Base-by-base conservation (phyloP, 768 basidiomycete genomes). In the Mycena venus region DNA sequence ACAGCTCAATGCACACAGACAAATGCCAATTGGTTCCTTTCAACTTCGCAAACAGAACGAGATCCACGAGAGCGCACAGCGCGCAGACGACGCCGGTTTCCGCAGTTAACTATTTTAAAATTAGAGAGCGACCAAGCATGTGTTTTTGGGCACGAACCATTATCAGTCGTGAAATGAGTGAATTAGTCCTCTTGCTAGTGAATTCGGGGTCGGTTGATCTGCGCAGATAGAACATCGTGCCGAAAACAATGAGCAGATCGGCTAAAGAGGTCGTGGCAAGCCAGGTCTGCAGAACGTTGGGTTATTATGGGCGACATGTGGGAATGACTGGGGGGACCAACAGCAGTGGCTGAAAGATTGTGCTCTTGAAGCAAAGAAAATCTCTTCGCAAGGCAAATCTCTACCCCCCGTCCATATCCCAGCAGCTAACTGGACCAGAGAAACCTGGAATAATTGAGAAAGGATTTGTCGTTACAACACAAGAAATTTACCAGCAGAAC, bases 11-110 rank as follows among this genome's bases (percentile, higher is more conserved):
- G n/a, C 68, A 68, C 34, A 70, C n/a, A 3, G 61, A 23, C 12
- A 74, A 21, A 56, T 74, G 73, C 36, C 59, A 70, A 23, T 74
- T 74, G 11, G 67, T 69, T 14, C 49, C 55, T 42, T 60, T 63
- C 44, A 47, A 65, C 34, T 4, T 31, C 15, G n/a, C 44, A 32
- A 74, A 78, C 6, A 78, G 68, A 15, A 55, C 60, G 19, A 78
- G 67, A 19, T 78, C 73, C 2, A 77, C 44, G n/a, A 68, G 17
- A 19, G 70, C 73, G 4, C 66, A 68, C 0, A 66, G 1, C 7
- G 67, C 70, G 17, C 71, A 73, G 9, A 77, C 17, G 3, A 61
- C 14, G n/a, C 76, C 76, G 31, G 73, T 77, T 59, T 78, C 68
- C 11, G 70, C 65, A 3, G 71, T 73, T 17, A 61, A 19, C 47